Conservation (phyloP, 2,329 filamentous ascomycete genomes). For the Ceratocystis huliohia region DNA sequence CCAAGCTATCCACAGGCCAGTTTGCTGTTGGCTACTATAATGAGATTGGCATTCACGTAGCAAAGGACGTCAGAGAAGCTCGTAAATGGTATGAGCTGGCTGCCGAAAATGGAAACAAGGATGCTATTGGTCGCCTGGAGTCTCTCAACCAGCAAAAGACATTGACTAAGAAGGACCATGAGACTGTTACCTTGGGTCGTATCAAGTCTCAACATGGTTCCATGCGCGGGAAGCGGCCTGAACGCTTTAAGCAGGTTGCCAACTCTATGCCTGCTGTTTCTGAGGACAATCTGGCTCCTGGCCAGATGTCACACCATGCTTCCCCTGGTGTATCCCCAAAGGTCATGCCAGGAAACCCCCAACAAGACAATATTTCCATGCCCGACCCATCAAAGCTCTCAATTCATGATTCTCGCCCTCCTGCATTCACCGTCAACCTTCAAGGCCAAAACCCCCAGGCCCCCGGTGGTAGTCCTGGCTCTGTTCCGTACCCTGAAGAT, state of each 20-base stretch:
- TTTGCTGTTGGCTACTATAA: constrained; percentile 97
- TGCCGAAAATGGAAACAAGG: constrained; percentile 79
- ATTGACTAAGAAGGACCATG: constrained; percentile 81
- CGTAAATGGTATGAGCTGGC: constrained; percentile 83
- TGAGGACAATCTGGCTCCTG: constrained; percentile 29
- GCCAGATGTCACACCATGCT: constrained; percentile 22
- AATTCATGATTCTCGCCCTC: constrained; percentile 29
- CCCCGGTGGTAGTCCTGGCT: constrained; percentile 30
- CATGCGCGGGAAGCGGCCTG: constrained; percentile 48
- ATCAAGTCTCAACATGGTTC: constrained; percentile 75
- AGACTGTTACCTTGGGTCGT: constrained; percentile 73
- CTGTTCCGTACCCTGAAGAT: constrained; percentile 43
- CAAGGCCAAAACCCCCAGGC: constrained; percentile 26
- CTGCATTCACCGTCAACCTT: constrained; percentile 41
- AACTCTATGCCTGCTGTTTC: constrained; percentile 36
- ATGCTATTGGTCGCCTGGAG: constrained; percentile 70
- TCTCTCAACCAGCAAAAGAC: constrained; percentile 72
- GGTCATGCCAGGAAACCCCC: constrained; percentile 22
- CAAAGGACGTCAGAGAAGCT: constrained; percentile 71
- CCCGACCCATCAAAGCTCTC: constrained; percentile 32
- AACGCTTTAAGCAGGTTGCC: constrained; percentile 33
- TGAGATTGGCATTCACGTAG: constrained; percentile 86
- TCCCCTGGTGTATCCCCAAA: constrained; percentile 22
- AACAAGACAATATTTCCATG: constrained; percentile 20
- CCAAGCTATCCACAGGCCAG: constrained; percentile 76